A percentile compares a stretch with the other conserved stretches of the same genome.
phyloP scores from a whole-genome alignment of 2,329 filamentous ascomycete species.

The Phymatotrichopsis omnivora region DNA sequence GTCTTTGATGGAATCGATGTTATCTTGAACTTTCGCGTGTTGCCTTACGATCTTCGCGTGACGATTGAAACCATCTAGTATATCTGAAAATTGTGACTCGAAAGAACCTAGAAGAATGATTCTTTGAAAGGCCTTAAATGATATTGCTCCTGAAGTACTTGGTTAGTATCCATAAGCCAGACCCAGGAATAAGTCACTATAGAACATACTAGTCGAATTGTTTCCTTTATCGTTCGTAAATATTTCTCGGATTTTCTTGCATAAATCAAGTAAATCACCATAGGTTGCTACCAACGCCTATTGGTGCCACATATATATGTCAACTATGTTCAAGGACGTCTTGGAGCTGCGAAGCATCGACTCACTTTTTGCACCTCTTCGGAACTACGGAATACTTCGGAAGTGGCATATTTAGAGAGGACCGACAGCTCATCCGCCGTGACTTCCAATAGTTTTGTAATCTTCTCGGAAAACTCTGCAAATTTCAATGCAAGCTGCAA shows the following conservation, averaged over 20 bases:
- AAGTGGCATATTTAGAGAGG: constrained; percentile 8
- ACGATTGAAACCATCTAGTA: too few species aligned
- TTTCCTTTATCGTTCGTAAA: constrained; percentile 7
- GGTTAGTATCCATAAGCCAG: too few species aligned
- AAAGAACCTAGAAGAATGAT: too few species aligned
- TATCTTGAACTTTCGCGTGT: too few species aligned
- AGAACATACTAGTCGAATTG: too few species aligned
- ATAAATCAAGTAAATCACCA: constrained; percentile 10
- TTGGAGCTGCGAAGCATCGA: too few species aligned
- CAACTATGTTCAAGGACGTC: neutral
- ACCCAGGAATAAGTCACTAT: constrained; percentile 6
- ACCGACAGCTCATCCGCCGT: constrained; percentile 8
- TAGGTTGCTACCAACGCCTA: constrained; percentile 9
- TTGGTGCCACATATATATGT: too few species aligned
- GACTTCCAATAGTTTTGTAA: constrained; percentile 7
- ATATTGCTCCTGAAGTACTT: constrained; percentile 5
- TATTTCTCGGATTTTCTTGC: neutral
- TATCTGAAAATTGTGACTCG: too few species aligned
- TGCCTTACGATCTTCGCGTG: too few species aligned
- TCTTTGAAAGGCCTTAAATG: constrained; percentile 9
- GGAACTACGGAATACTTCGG: constrained; percentile 8
- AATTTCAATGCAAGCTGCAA: constrained; percentile 9
- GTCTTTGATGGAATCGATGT: too few species aligned
- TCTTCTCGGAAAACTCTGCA: constrained; percentile 11
- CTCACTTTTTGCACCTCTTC: constrained; percentile 1